A percentile compares a stretch with the other conserved stretches of the same genome.
These are phyloP conservation scores for Cyclospora cayetanensis DNA, from an alignment of 169 alveolate genomes.

Conservation along the genomic window DNA sequence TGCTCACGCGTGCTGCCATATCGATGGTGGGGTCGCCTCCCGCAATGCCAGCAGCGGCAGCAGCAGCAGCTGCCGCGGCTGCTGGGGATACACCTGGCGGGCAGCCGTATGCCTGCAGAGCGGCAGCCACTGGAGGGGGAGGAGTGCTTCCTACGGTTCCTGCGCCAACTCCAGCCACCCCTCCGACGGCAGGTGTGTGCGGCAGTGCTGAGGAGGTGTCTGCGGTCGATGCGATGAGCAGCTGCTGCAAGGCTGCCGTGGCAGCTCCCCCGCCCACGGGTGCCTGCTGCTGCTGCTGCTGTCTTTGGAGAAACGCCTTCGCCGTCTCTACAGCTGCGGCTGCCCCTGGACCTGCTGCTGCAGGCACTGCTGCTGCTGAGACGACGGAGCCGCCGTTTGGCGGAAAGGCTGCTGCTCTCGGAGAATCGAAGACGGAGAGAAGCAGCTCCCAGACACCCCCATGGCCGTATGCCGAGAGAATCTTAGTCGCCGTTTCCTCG, in stretches of 20 bases:
- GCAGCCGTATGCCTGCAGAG: background rate
- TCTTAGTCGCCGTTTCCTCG: slow-evolving; percentile 69
- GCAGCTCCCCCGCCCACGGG: background rate
- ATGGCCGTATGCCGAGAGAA: slow-evolving; percentile 77
- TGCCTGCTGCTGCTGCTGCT: no score
- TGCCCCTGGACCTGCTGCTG: background rate
- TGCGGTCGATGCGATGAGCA: background rate
- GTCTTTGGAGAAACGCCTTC: slow-evolving; percentile 55
- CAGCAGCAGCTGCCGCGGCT: slow-evolving; percentile 61
- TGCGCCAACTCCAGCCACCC: slow-evolving; percentile 7
- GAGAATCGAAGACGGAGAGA: slow-evolving; percentile 83
- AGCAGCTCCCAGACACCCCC: slow-evolving; percentile 89
- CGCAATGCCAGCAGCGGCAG: slow-evolving; percentile 41
- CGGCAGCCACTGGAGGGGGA: slow-evolving; percentile 32
- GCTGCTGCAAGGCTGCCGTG: slow-evolving; percentile 17
- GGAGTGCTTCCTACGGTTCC: slow-evolving; percentile 16
- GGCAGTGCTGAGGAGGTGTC: no score
- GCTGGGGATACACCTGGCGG: slow-evolving; percentile 33
- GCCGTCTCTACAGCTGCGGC: slow-evolving; percentile 1
- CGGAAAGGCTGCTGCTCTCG: slow-evolving; percentile 73
- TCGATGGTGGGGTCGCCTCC: slow-evolving; percentile 74
- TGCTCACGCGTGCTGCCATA: slow-evolving; percentile 88
- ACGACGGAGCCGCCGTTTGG: slow-evolving; percentile 22
- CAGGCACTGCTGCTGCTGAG: slow-evolving; percentile 18
- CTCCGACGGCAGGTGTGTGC: background rate